Conservation (phyloP, 73 alveolate genomes). For the Diophrys appendiculata region DNA sequence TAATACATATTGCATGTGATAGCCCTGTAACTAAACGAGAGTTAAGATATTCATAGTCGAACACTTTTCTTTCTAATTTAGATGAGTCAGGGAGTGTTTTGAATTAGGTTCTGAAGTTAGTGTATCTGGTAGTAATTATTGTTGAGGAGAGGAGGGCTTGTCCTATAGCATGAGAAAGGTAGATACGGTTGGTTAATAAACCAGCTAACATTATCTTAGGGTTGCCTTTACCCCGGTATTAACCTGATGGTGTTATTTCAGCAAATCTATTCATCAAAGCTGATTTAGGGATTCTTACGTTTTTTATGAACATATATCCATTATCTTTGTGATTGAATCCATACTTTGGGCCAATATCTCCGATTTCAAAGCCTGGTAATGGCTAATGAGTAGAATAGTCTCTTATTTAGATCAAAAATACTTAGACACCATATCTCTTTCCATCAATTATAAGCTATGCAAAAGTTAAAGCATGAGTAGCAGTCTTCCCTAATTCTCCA, state of each 20-base stretch:
- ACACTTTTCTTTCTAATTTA: constrained; percentile 50
- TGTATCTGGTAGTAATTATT: constrained; percentile 71
- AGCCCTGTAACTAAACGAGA: too few relatives aligned
- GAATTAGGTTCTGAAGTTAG: constrained; percentile 68
- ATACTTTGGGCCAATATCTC: constrained; percentile 75
- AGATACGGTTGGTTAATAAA: not conserved
- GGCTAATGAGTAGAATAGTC: constrained; percentile 70
- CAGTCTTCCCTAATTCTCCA: constrained; percentile 82
- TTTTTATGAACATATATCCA: constrained; percentile 28
- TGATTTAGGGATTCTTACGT: constrained; percentile 21
- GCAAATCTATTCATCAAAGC: constrained; percentile 27
- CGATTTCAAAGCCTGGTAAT: constrained; percentile 75
- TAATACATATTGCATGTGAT: too few relatives aligned
- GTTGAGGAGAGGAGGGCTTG: constrained; percentile 11
- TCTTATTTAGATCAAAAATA: constrained; percentile 70
- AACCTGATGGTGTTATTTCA: not conserved
- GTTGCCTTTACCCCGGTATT: not conserved
- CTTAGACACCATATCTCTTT: constrained; percentile 72
- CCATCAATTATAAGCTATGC: constrained; percentile 70
- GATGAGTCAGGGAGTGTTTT: constrained; percentile 28
- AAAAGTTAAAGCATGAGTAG: constrained; percentile 60
- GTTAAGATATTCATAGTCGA: constrained; percentile 82
- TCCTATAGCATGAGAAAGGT: not conserved
- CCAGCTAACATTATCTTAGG: not conserved
- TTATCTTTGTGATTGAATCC: constrained; percentile 29